Base-by-base conservation (phyloP, 179 eudicot species). In the Dionaea muscipula region DNA sequence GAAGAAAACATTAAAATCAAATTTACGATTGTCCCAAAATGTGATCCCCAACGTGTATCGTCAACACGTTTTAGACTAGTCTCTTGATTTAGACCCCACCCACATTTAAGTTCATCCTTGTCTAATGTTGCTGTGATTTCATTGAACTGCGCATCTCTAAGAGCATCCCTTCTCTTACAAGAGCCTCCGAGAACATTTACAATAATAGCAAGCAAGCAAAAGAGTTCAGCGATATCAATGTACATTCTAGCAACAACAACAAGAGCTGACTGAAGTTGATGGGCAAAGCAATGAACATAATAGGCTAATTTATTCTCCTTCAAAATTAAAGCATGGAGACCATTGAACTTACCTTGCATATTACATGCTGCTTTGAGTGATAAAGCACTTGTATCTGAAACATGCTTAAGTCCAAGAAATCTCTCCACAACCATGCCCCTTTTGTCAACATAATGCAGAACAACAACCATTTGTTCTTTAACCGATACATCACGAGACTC, bases 41-140 rank as follows among this genome's bases (percentile, higher is more conserved):
- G 46, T 16, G 65, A 59, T 28, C 61, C 60, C 61, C 65, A 69
- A 53, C 17, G 45, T 33, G 57, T 59, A 36, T 64, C 65, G 22
- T 41, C 27, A 0, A 56, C 15, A 7, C 56, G 27, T 26, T 22
- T 39, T 1, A 68, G 35, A 39, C 33, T 26, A 22, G 16, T 38
- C 25, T 57, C 64, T 58, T 63, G 56, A 46, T 68, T 66, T 16
- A 57, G 35, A 0, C 64, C 54, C 24, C 18, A 22, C 3, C 64
- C 47, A 33, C 18, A 33, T 22, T 23, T 0, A 35, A 59, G 18
- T 17, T 58, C 55, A 25, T 36, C 65, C 13, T 37, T 10, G 26
- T 38, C 43, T 15, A 38, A 28, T 28, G 8, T 0, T 15, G n/a
- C 43, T 9, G 4, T 15, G 17, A 38, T 13, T 2, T 38, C 4